Base-by-base conservation (phyloP, 352 stramenopile species). In the Elongisporangium anandrum region DNA sequence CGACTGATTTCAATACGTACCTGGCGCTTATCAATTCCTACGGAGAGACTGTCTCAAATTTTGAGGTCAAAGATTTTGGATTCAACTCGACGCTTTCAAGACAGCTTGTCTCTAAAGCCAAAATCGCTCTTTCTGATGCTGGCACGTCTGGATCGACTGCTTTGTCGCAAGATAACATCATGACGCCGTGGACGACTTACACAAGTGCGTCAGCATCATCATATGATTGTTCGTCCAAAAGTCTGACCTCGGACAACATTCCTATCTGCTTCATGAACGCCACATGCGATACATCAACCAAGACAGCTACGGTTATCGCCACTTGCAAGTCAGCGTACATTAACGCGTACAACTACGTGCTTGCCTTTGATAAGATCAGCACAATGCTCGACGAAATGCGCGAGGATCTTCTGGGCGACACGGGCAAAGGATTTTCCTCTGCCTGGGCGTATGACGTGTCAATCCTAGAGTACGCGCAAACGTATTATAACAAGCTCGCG, bases 381-480 rank as follows among this genome's bases (percentile, higher is more conserved):
- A 66, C 55, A 5, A 85, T 79, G 75, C 63, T 94, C 41, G 69
- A 85, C 24, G 72, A 83, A 50, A 94, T 94, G 85, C 80, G 80
- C 19, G 74, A 94, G 56, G 72, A 85, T 8, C 67, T 92, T 53
- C 67, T 90, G 13, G 85, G 85, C 16, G 79, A 90, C 60, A 82
- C 77, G 5, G 79, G 74, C 58, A 85, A 74, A 16, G 64, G 53
- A 19, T 92, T 92, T 57, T 85, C 82, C 1, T 47, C 65, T 8
- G 63, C 57, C 4, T 92, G 83, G 83, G 82, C 80, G 38, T 78
- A 89, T 70, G 65, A 83, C 23, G 65, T 77, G 21, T 88, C 79
- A n/a, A 73, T 94, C 47, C 58, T 57, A 4, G 75, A 87, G 62
- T 91, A 89, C 61, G 73, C 80, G 2, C 70, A 70, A 29, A 61